phyloP scores from a whole-genome alignment of 805 yeast species.

The Cyberlindnera saturnus region DNA sequence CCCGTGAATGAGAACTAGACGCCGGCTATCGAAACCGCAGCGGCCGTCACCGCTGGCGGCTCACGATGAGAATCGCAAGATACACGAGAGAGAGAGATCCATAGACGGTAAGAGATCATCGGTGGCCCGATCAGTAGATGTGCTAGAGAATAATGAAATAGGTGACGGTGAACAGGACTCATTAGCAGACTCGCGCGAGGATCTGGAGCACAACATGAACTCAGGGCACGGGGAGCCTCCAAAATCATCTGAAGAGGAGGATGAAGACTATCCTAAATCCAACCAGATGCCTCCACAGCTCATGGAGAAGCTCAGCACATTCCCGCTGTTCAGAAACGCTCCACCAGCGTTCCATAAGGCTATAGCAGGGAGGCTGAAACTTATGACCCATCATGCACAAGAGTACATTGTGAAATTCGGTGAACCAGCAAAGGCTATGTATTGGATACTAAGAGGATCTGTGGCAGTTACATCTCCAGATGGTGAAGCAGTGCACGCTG shows the following conservation, averaged over 20 bases:
- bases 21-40: conserved; percentile 7
- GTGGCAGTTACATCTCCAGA: conserved; percentile 75
- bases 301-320: conserved; percentile 46
- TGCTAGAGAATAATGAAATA: too few species aligned
- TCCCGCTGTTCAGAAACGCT: conserved; percentile 61
- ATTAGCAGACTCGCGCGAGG: too few species aligned
- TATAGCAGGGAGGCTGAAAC: conserved; percentile 49
- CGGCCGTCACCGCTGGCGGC: conserved; percentile 16
- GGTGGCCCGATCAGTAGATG: neutral
- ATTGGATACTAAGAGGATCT: conserved; percentile 71
- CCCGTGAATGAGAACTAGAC: neutral
- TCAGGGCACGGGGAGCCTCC: too few species aligned
- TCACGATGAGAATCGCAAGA: neutral
- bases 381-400: conserved; percentile 61
- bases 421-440: conserved; percentile 70
- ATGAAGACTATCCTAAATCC: conserved; percentile 6
- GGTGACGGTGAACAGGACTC: too few species aligned
- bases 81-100: too few species aligned
- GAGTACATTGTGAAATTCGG: conserved; percentile 66
- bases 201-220: too few species aligned
- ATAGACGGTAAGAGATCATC: neutral
- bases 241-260: conserved; percentile 4
- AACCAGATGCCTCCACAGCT: conserved; percentile 45
- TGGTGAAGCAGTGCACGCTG: conserved; percentile 72
- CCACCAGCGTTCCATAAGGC: conserved; percentile 59